A percentile compares a stretch with the other conserved stretches of the same genome.
Evolutionary conservation across 441 rosid genomes (phyloP).

Genomic region (Gossypium aridum): DNA sequence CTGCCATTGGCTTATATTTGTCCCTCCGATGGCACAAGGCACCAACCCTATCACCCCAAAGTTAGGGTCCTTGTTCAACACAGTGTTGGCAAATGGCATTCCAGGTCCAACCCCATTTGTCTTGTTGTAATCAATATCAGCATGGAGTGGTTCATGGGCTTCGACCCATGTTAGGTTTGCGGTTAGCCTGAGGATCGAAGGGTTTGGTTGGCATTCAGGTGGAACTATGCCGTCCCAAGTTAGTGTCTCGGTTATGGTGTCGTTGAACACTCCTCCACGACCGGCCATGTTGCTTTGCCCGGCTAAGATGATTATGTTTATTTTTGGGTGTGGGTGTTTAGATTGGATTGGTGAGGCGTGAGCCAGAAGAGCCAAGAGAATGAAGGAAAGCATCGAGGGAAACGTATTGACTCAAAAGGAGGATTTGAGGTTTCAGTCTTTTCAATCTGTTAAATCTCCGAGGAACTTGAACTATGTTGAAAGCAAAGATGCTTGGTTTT

Average conservation of each 20-base stretch:
- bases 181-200: conserved; percentile 47
- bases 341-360: conserved; percentile 13
- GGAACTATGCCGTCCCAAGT: conserved; percentile 74
- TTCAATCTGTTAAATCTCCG: background rate
- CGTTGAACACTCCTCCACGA: conserved; percentile 62
- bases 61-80: conserved; percentile 27
- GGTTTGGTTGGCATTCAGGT: conserved; percentile 53
- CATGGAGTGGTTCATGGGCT: conserved; percentile 76
- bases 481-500: conserved; percentile 13
- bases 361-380: conserved; percentile 18
- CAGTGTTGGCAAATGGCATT: conserved; percentile 64
- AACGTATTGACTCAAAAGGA: background rate
- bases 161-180: conserved; percentile 50
- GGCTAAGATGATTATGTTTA: conserved; percentile 53
- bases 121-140: conserved; percentile 56
- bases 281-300: conserved; percentile 99
- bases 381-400: conserved; percentile 19
- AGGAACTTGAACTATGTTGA: background rate
- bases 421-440: background rate
- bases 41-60: conserved; percentile 59
- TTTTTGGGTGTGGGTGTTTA: conserved; percentile 22
- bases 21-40: conserved; percentile 85
- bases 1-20: conserved; percentile 57
- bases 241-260: conserved; percentile 29
- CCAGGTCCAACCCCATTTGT: conserved; percentile 81